Conservation (phyloP, 306 rosid species). For the Carpinus viminea region DNA sequence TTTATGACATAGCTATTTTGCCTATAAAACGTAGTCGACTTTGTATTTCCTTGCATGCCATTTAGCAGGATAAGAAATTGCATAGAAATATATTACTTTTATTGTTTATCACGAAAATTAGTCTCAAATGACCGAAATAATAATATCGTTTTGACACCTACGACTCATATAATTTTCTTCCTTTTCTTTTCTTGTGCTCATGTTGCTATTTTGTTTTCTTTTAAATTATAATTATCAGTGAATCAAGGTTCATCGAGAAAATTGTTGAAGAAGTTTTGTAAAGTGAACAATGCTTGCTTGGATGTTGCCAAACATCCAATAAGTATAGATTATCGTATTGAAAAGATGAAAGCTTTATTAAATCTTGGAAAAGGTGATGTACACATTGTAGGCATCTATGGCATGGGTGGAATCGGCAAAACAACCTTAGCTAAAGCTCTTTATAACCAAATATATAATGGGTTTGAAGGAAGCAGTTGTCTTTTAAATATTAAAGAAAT, state of each 20-base stretch:
- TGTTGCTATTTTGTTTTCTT: background rate
- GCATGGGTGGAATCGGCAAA: constrained; percentile 35
- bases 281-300: constrained; percentile 5
- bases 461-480: constrained; percentile 2
- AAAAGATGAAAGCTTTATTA: background rate
- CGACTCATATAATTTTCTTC: no score
- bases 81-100: no score
- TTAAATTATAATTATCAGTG: background rate
- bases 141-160: no score
- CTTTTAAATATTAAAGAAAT: constrained; percentile 14
- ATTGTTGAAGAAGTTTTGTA: constrained; percentile 6
- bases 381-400: constrained; percentile 11
- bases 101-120: no score
- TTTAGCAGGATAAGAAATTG: no score
- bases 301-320: constrained; percentile 14
- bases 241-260: constrained; percentile 6
- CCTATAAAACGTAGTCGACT: no score
- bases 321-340: constrained; percentile 4
- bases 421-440: constrained; percentile 28
- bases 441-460: constrained; percentile 9
- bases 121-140: no score
- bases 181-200: no score
- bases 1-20: no score
- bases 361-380: background rate
- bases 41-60: no score